Percentiles rank a stretch among this genome's conserved stretches.
These are phyloP conservation scores for barrel medic (Medicago truncatula) DNA, from an alignment of 306 rosid genomes.

Conservation along the genomic window MtrunA17r5.0-ANR NC_053046.1:41763501-41764000, in stretches of 20 bases:
- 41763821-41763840: conserved; percentile 24
- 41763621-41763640: conserved; percentile 22
- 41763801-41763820: conserved; percentile 17
- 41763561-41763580: conserved; percentile 61
- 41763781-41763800: not conserved
- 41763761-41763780: too few species aligned
- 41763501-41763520: conserved; percentile 83
- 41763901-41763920: conserved; percentile 8
- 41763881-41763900: conserved; percentile 13
- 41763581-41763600: conserved; percentile 17
- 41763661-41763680: not conserved
- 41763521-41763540: conserved; percentile 70
- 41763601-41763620: conserved; percentile 5
- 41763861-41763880: conserved; percentile 5
- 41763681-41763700: too few species aligned
- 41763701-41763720: too few species aligned
- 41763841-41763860: not conserved
- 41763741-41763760: too few species aligned
- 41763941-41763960: not conserved
- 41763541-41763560: conserved; percentile 83
- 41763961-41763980: conserved; percentile 1
- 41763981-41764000: conserved; percentile 11
- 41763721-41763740: too few species aligned
- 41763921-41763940: not conserved
- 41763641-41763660: conserved; percentile 8